Evolutionary conservation across 2,329 filamentous ascomycete genomes (phyloP).

Genomic region (Chaetomium sp.): DNA sequence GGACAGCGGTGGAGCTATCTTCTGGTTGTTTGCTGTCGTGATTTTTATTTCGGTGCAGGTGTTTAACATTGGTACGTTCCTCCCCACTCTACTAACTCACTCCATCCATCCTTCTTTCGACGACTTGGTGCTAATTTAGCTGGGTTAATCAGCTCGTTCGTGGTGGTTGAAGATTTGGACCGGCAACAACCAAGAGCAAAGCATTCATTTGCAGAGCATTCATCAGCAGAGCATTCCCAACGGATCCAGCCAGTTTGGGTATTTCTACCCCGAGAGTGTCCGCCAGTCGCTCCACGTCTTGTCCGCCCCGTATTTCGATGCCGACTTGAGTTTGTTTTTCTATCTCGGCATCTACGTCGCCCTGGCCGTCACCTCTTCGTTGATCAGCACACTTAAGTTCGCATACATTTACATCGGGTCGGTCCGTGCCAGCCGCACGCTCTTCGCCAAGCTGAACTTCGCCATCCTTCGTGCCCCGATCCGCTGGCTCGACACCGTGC

Average conservation of each 20-base stretch:
- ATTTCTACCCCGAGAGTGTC: constrained; percentile 39
- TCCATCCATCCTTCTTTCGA: neutral
- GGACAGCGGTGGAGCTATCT: constrained; percentile 56
- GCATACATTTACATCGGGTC: constrained; percentile 58
- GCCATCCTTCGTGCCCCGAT: constrained; percentile 64
- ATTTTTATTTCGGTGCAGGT: constrained; percentile 50
- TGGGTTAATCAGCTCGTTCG: constrained; percentile 37
- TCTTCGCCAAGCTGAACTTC: constrained; percentile 62
- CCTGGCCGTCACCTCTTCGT: constrained; percentile 49
- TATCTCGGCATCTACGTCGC: constrained; percentile 64
- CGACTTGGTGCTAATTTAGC: constrained; percentile 5
- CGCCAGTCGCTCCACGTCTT: constrained; percentile 41
- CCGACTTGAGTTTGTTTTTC: constrained; percentile 43
- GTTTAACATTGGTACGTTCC: constrained; percentile 44
- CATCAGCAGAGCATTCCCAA: constrained; percentile 22
- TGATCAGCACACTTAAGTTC: constrained; percentile 57
- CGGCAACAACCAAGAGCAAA: constrained; percentile 34
- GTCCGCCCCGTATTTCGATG: constrained; percentile 23
- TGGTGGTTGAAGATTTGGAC: constrained; percentile 64
- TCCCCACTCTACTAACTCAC: neutral
- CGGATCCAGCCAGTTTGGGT: constrained; percentile 31
- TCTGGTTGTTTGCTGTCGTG: constrained; percentile 50
- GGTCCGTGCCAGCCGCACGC: constrained; percentile 58
- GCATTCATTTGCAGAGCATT: constrained; percentile 19
- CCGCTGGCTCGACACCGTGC: constrained; percentile 76